Evolutionary conservation across 75 land plant genomes (phyloP).

Genomic region (Pinus tabuliformis): DNA sequence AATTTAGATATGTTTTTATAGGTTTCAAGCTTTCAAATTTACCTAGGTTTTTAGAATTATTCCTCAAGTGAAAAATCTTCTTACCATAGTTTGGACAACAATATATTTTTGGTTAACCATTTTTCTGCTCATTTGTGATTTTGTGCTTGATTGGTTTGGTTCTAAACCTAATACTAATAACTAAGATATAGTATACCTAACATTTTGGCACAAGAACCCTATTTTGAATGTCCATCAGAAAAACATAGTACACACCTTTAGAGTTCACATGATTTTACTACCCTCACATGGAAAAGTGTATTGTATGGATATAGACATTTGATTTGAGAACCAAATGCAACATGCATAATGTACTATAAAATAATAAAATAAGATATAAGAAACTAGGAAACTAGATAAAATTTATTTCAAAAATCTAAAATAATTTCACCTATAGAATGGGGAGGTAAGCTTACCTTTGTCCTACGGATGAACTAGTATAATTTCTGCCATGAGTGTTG

Average conservation of each 20-base stretch:
- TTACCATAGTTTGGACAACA: too few species aligned
- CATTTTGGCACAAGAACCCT: too few species aligned
- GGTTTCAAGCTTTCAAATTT: too few species aligned
- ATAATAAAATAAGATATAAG: not conserved
- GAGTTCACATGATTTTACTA: not conserved
- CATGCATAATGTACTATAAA: not conserved
- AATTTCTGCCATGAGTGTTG: not conserved
- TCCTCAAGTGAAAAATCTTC: too few species aligned
- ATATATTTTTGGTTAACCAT: too few species aligned
- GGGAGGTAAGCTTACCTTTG: conserved; percentile 35
- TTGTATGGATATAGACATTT: not conserved
- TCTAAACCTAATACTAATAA: too few species aligned
- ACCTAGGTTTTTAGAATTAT: too few species aligned
- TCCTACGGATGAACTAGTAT: conserved; percentile 19
- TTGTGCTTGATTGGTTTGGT: too few species aligned
- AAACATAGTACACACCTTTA: not conserved
- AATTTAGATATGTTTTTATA: too few species aligned
- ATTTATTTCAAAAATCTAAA: not conserved
- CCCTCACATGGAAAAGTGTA: not conserved
- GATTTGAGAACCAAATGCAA: too few species aligned
- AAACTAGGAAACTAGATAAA: not conserved
- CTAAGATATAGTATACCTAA: too few species aligned
- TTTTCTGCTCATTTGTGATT: too few species aligned
- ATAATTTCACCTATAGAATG: not conserved
- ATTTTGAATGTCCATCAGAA: not conserved